Conservation (phyloP, 805 yeast genomes). For the Metschnikowia rubicola region DNA sequence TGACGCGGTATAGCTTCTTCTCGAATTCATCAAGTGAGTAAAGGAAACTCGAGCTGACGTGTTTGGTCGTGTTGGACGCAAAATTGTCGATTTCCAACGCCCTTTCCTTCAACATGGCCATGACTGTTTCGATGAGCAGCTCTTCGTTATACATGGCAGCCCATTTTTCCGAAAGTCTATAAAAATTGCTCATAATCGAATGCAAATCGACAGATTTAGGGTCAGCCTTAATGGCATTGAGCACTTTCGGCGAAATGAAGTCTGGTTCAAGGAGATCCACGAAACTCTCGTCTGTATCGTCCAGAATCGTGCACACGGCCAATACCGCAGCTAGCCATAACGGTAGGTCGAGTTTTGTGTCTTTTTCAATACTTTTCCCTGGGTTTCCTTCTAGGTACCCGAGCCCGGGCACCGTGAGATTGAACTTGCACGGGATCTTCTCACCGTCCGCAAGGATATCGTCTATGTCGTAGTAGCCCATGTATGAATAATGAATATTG, state of each 20-base stretch:
- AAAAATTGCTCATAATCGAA: slow-evolving; percentile 62
- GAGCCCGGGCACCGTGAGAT: slow-evolving; percentile 76
- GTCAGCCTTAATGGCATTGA: slow-evolving; percentile 79
- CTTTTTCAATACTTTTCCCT: slow-evolving; percentile 54
- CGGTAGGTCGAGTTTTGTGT: slow-evolving; percentile 73
- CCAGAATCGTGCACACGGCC: slow-evolving; percentile 45
- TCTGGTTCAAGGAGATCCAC: slow-evolving; percentile 71
- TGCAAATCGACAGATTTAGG: slow-evolving; percentile 66
- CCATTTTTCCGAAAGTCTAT: slow-evolving; percentile 74
- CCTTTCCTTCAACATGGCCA: slow-evolving; percentile 58
- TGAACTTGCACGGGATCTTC: slow-evolving; percentile 77
- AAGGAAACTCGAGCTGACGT: slow-evolving; percentile 50
- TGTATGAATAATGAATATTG: no score
- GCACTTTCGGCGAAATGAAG: slow-evolving; percentile 57
- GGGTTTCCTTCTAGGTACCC: slow-evolving; percentile 83
- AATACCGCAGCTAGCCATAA: slow-evolving; percentile 83
- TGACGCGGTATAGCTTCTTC: slow-evolving; percentile 49
- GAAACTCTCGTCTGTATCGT: slow-evolving; percentile 46
- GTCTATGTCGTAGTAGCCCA: slow-evolving; percentile 66
- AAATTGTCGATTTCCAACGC: slow-evolving; percentile 69
- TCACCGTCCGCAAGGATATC: slow-evolving; percentile 69
- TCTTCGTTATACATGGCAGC: slow-evolving; percentile 63
- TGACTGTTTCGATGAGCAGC: slow-evolving; percentile 50
- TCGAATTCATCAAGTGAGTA: slow-evolving; percentile 76
- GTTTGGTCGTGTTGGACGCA: slow-evolving; percentile 53